A percentile compares a stretch with the other conserved stretches of the same genome.
Evolutionary conservation across 2,329 filamentous ascomycete species (phyloP).

Genomic region (Diaporthe sp.): DNA sequence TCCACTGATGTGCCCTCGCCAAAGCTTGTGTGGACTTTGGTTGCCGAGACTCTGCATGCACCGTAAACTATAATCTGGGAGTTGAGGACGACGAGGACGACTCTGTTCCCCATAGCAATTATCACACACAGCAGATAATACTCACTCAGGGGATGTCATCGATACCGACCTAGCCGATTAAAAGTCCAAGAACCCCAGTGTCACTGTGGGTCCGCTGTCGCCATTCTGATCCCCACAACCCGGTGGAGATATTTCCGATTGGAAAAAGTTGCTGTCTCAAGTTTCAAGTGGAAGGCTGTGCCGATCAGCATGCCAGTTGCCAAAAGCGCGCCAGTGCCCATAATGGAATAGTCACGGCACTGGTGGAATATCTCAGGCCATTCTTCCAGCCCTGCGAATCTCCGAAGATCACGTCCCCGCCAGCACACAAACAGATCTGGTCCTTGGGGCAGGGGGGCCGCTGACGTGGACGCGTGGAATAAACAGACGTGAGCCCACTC

Average conservation of each 20-base stretch:
- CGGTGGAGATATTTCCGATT: slow-evolving; percentile 22
- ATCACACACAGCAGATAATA: not conserved
- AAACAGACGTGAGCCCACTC: slow-evolving; percentile 5
- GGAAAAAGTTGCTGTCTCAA: slow-evolving; percentile 3
- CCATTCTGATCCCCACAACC: slow-evolving; percentile 17
- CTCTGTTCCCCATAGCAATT: not conserved
- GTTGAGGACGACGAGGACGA: not conserved
- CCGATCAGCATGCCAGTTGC: slow-evolving; percentile 17
- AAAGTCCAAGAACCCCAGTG: not conserved
- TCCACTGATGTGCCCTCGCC: slow-evolving; percentile 20
- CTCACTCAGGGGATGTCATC: not conserved
- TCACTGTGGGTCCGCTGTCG: not conserved
- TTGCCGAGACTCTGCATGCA: not conserved
- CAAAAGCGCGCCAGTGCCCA: slow-evolving; percentile 13
- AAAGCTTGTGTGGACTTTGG: slow-evolving; percentile 3
- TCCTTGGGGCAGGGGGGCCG: not conserved
- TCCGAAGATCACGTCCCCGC: slow-evolving; percentile 18
- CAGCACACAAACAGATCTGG: not conserved
- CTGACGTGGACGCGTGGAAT: slow-evolving; percentile 22
- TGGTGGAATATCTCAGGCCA: slow-evolving; percentile 32
- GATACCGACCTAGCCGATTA: not conserved
- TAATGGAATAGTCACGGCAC: slow-evolving; percentile 21
- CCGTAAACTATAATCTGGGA: not conserved
- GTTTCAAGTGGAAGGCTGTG: slow-evolving; percentile 18
- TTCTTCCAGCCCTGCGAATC: slow-evolving; percentile 26